These are phyloP conservation scores for Calonectria pseudoturangicola DNA, from an alignment of 2,329 filamentous ascomycete species.

Conservation along the genomic window DNA sequence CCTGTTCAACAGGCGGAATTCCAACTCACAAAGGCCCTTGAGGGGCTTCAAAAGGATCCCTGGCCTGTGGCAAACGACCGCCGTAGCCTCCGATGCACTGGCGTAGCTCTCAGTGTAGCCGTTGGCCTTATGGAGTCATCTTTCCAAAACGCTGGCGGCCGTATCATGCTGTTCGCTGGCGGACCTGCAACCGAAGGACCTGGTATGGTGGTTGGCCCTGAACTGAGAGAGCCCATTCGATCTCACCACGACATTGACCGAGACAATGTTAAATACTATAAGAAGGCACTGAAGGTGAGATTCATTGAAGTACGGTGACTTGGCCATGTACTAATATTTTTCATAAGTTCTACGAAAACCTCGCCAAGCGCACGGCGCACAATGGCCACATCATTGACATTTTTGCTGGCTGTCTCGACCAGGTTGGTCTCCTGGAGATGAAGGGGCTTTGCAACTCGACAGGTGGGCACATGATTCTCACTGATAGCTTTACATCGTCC, in stretches of 20 bases:
- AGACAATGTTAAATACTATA: constrained; percentile 99
- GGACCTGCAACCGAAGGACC: constrained; percentile 97
- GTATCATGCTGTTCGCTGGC: constrained; percentile 98
- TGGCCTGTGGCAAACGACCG: constrained; percentile 98
- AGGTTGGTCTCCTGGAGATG: constrained; percentile 98
- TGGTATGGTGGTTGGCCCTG: constrained; percentile 96
- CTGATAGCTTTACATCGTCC: constrained; percentile 98
- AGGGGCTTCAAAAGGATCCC: constrained; percentile 96
- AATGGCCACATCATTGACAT: constrained; percentile 99
- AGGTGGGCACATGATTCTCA: constrained; percentile 97
- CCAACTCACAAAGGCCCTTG: constrained; percentile 95
- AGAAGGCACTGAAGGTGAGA: constrained; percentile 94
- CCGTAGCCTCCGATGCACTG: constrained; percentile 92
- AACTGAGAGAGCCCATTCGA: constrained; percentile 95
- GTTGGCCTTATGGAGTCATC: constrained; percentile 94
- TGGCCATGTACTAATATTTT: constrained; percentile 51
- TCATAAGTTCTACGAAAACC: constrained; percentile 89
- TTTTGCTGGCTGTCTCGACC: constrained; percentile 97
- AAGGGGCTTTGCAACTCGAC: constrained; percentile 97
- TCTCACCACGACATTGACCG: constrained; percentile 99
- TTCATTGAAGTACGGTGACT: background rate
- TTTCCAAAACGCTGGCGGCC: constrained; percentile 95
- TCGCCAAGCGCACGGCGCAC: constrained; percentile 95
- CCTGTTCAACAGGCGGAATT: constrained; percentile 98
- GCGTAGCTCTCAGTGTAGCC: constrained; percentile 96